Percentiles rank a stretch among this genome's conserved stretches.
phyloP scores from a whole-genome alignment of 768 basidiomycete genomes.

The Pulveroboletus sp. region DNA sequence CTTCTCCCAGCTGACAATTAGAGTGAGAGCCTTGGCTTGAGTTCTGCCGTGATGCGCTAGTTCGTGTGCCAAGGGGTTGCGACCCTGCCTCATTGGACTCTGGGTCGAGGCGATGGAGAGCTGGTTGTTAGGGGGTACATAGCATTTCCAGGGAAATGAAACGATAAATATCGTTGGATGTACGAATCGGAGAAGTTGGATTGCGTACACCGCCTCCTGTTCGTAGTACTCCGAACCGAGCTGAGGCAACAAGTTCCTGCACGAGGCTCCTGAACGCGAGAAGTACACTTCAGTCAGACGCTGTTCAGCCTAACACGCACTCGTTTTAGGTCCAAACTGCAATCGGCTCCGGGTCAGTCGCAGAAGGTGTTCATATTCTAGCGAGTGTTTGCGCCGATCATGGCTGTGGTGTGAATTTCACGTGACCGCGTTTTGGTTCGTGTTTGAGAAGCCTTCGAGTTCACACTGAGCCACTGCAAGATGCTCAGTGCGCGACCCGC shows the following conservation, averaged over 20 bases:
- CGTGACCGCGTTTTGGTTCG: conserved; percentile 28
- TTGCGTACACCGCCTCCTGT: too few relatives aligned
- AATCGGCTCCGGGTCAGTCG: too few relatives aligned
- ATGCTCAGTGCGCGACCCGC: conserved; percentile 27
- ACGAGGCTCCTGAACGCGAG: too few relatives aligned
- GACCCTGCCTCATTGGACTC: conserved; percentile 18
- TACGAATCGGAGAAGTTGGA: neutral
- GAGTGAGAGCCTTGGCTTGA: conserved; percentile 41
- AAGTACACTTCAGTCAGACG: too few relatives aligned
- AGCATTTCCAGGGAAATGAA: neutral
- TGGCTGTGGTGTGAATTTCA: conserved; percentile 8
- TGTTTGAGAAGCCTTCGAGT: neutral
- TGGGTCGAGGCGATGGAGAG: too few relatives aligned
- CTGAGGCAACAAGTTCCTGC: neutral
- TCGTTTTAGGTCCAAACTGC: too few relatives aligned
- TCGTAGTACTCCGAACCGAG: neutral
- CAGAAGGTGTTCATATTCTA: too few relatives aligned
- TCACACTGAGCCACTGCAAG: conserved; percentile 9
- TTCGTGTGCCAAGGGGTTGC: conserved; percentile 43
- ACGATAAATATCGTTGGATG: too few relatives aligned
- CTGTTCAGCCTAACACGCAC: too few relatives aligned
- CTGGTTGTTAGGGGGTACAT: neutral
- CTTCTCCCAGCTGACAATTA: conserved; percentile 58
- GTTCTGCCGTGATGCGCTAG: conserved; percentile 45
- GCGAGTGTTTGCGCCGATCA: too few relatives aligned